Conservation (phyloP, 78 protist genomes). For the Monocercomonoides exilis region DNA sequence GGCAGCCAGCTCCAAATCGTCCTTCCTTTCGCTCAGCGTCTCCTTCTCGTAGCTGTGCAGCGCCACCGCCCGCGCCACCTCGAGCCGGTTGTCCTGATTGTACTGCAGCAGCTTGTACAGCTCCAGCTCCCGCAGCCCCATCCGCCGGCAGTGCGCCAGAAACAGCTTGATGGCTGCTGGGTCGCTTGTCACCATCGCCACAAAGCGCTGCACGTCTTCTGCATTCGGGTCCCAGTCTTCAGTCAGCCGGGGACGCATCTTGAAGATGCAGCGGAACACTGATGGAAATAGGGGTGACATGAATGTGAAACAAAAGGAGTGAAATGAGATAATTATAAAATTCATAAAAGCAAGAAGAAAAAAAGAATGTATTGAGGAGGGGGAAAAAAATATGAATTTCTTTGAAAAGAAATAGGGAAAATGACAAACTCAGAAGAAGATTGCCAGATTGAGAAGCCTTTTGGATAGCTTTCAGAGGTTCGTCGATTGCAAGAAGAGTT, state of each 20-base stretch:
- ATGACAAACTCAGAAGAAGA: not conserved
- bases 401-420: not conserved
- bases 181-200: not conserved
- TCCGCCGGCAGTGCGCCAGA: not conserved
- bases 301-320: too few relatives aligned
- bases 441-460: not conserved
- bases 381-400: too few relatives aligned
- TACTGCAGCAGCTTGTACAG: not conserved
- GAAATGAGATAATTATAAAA: too few relatives aligned
- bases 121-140: not conserved
- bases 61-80: too few relatives aligned
- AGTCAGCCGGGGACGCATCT: not conserved
- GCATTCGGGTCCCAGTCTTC: not conserved
- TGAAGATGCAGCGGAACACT: slow-evolving; percentile 1
- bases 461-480: not conserved
- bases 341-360: too few relatives aligned
- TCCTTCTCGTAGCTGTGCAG: too few relatives aligned
- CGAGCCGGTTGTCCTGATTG: too few relatives aligned
- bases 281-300: not conserved
- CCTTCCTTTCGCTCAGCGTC: too few relatives aligned
- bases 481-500: not conserved
- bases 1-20: too few relatives aligned
- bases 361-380: too few relatives aligned
- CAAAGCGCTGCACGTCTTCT: not conserved
- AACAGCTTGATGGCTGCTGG: not conserved